Percentiles rank a stretch among this genome's conserved stretches.
These are phyloP conservation scores for Phialophora verrucosa DNA, from an alignment of 2,329 filamentous ascomycete species.

Conservation along the genomic window DNA sequence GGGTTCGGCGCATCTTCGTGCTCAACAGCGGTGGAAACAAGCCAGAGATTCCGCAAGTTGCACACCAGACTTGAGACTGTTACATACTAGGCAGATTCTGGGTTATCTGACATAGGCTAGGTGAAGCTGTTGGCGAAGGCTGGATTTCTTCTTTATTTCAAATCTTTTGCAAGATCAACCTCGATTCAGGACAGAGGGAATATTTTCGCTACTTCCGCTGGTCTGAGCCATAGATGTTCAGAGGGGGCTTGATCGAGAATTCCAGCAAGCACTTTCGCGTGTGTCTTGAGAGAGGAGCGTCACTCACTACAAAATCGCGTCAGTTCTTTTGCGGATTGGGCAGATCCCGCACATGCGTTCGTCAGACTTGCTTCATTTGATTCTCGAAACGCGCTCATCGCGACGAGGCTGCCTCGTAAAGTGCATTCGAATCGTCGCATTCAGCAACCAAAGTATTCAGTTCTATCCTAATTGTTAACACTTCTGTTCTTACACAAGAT, in stretches of 20 bases:
- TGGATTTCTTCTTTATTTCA: no score
- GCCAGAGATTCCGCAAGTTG: no score
- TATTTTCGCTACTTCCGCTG: neutral
- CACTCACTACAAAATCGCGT: neutral
- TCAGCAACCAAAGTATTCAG: neutral
- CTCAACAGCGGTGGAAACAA: no score
- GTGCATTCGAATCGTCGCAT: neutral
- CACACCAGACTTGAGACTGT: no score
- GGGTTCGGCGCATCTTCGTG: no score
- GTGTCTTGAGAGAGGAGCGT: no score
- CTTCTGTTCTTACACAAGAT: neutral
- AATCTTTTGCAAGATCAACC: no score
- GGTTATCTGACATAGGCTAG: no score
- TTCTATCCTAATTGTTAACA: neutral
- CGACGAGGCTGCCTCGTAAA: slow-evolving; percentile 1
- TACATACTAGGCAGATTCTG: no score
- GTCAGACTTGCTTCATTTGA: neutral
- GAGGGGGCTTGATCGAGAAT: neutral
- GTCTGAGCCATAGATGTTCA: neutral
- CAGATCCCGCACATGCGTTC: neutral
- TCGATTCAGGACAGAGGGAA: no score
- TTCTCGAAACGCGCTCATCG: neutral
- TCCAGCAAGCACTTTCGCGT: neutral
- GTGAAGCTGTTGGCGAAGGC: no score
- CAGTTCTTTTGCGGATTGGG: neutral